Evolutionary conservation across 306 rosid species (phyloP), one percentile per base, ranked within the genome.

Genomic region (Glycine tomentella): DNA sequence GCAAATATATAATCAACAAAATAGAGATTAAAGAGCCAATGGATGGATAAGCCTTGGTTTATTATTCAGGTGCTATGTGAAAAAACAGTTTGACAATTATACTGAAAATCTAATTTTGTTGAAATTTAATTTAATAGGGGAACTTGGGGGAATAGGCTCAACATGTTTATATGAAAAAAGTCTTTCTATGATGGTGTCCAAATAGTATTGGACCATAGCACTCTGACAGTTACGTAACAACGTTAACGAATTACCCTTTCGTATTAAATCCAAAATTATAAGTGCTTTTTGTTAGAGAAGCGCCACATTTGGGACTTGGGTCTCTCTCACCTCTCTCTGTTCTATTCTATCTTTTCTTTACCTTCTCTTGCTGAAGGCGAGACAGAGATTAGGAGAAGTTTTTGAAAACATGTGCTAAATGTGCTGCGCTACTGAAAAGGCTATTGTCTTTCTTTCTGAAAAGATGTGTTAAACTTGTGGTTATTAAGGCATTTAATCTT

Each of bases 1-100:
- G 48, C 51, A 56, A 57, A 53, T 78, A 59, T 42, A 67, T 44
- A 56, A 69, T 57, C 8, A 62, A 80, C 20, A 72, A 38, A 55
- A 55, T 55, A 55, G 61, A 55, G 61, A 53, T 38, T 57, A 57
- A 14, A 45, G 56, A 45, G 50, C 48, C 42, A 48, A 45, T 57
- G 77, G 44, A 61, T 70, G 44, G 15, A 33, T 8, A 25, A 13
- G 25, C 42, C 48, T 36, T 64, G 69, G 17, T 64, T 64, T 36
- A 13, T 64, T 64, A 7, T 36, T 63, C 45, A 31, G 66, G 51
- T 61, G 52, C 59, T 49, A 3, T 20, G 61, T 70, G 44, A 15
- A 51, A 50, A 75, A 46, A 33, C 14, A n/a, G 33, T 66, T 75
- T 74, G 59, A 66, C 63, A 58, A 33, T 74, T 31, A 63, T 34